Conservation (phyloP, 2,329 filamentous ascomycete genomes). For the Fusarium cicatricum region DNA sequence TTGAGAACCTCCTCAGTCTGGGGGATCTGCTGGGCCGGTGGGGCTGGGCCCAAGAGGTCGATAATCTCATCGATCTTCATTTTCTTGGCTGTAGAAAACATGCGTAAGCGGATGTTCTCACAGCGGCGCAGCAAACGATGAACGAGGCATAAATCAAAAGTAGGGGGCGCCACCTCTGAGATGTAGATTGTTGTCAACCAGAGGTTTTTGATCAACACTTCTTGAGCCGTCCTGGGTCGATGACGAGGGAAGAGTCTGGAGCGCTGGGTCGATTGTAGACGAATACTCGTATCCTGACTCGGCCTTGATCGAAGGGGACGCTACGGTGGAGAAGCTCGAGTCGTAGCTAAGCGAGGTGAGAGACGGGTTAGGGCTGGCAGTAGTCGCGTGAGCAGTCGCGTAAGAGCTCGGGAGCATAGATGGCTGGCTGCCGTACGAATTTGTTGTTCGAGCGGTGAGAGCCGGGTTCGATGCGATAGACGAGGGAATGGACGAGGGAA, state of each 20-base stretch:
- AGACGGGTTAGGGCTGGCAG: constrained; percentile 45
- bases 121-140: constrained; percentile 41
- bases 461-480: constrained; percentile 36
- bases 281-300: constrained; percentile 63
- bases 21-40: constrained; percentile 63
- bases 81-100: constrained; percentile 51
- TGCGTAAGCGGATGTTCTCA: constrained; percentile 45
- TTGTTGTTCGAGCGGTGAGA: constrained; percentile 42
- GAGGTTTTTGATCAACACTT: constrained; percentile 42
- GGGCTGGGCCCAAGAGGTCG: constrained; percentile 64
- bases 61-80: constrained; percentile 81
- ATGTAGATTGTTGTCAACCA: constrained; percentile 47
- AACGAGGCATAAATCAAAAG: constrained; percentile 46
- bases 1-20: constrained; percentile 62
- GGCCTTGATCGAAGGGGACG: constrained; percentile 46
- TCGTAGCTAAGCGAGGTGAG: constrained; percentile 45
- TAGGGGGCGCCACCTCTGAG: constrained; percentile 61
- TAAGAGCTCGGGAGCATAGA: constrained; percentile 56
- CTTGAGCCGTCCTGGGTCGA: constrained; percentile 37
- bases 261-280: constrained; percentile 70
- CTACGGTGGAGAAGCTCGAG: constrained; percentile 45
- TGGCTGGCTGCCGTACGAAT: constrained; percentile 57
- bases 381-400: constrained; percentile 46
- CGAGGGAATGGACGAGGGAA: constrained; percentile 36
- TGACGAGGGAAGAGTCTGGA: constrained; percentile 55